A percentile compares a stretch with the other conserved stretches of the same genome.
These are phyloP conservation scores for Akanthomyces dipterigenus DNA, from an alignment of 2,329 filamentous ascomycete genomes.

Conservation along the genomic window DNA sequence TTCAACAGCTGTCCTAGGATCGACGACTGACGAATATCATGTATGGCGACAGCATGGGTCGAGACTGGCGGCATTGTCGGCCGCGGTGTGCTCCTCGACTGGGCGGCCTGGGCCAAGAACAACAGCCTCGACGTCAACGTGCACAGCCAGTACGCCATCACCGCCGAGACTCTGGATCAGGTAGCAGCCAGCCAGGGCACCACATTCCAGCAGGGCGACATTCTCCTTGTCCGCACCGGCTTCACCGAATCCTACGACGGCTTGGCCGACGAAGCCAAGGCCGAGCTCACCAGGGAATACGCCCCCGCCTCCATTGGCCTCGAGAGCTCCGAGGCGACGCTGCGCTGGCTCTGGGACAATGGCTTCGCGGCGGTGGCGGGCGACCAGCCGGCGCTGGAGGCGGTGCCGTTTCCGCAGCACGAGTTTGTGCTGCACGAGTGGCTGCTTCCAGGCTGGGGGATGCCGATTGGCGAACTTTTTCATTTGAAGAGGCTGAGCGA, in stretches of 20 bases:
- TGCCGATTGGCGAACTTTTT: slow-evolving; percentile 44
- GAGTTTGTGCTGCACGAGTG: slow-evolving; percentile 35
- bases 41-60: slow-evolving; percentile 17
- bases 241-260: slow-evolving; percentile 39
- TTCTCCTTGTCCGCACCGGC: slow-evolving; percentile 49
- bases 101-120: slow-evolving; percentile 35
- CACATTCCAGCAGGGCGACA: slow-evolving; percentile 42
- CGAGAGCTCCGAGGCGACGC: slow-evolving; percentile 38
- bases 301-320: slow-evolving; percentile 34
- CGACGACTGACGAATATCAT: not conserved
- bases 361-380: slow-evolving; percentile 49
- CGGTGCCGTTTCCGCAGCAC: slow-evolving; percentile 33
- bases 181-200: slow-evolving; percentile 38
- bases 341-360: slow-evolving; percentile 53
- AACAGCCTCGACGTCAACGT: slow-evolving; percentile 30
- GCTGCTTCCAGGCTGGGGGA: slow-evolving; percentile 43
- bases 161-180: slow-evolving; percentile 33
- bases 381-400: slow-evolving; percentile 47
- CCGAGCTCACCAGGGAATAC: slow-evolving; percentile 24
- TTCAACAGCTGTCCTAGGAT: not conserved
- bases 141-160: slow-evolving; percentile 36
- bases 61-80: slow-evolving; percentile 40
- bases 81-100: slow-evolving; percentile 47
- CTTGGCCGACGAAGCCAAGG: slow-evolving; percentile 29
- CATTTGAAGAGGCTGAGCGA: slow-evolving; percentile 33